Evolutionary conservation across 352 stramenopile species (phyloP).

Genomic region (Phytopythium mirpurense): DNA sequence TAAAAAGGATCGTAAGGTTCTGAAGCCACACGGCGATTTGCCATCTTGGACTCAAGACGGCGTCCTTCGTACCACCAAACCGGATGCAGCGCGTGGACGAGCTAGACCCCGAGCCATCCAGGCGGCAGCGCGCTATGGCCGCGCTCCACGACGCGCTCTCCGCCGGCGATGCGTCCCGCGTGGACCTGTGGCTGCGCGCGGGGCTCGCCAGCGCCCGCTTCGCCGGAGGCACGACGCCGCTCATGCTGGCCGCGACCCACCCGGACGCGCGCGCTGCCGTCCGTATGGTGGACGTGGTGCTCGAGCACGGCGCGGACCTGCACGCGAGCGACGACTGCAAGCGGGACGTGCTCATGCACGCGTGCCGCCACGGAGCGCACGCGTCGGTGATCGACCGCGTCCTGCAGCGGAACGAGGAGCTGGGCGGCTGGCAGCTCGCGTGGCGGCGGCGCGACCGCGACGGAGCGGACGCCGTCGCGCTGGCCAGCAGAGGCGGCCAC

Average conservation of each 20-base stretch:
- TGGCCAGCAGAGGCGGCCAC: conserved; percentile 11
- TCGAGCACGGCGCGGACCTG: conserved; percentile 7
- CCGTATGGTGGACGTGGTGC: conserved; percentile 8
- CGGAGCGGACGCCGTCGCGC: conserved; percentile 9
- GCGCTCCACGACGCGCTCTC: neutral
- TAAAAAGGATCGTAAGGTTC: too few species aligned
- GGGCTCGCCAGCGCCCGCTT: conserved; percentile 10
- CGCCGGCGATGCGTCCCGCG: neutral
- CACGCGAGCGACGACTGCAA: conserved; percentile 4
- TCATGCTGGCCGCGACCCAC: conserved; percentile 14
- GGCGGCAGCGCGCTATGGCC: neutral
- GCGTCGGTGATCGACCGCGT: conserved; percentile 7
- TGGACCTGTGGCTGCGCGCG: neutral
- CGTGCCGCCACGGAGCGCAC: conserved; percentile 6
- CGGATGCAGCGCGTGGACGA: neutral
- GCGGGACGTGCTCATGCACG: conserved; percentile 7
- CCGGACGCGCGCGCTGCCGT: neutral
- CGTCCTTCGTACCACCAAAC: neutral
- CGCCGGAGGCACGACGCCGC: conserved; percentile 1
- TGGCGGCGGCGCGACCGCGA: conserved; percentile 10
- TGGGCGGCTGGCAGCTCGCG: conserved; percentile 9
- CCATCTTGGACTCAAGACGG: neutral
- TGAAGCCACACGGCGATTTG: neutral
- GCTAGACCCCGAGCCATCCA: neutral
- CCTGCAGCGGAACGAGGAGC: conserved; percentile 1